Percentiles rank a stretch among this genome's conserved stretches.
phyloP scores from a whole-genome alignment of 1,139 yeast species.

The Kurtzmaniella natalensis region DNA sequence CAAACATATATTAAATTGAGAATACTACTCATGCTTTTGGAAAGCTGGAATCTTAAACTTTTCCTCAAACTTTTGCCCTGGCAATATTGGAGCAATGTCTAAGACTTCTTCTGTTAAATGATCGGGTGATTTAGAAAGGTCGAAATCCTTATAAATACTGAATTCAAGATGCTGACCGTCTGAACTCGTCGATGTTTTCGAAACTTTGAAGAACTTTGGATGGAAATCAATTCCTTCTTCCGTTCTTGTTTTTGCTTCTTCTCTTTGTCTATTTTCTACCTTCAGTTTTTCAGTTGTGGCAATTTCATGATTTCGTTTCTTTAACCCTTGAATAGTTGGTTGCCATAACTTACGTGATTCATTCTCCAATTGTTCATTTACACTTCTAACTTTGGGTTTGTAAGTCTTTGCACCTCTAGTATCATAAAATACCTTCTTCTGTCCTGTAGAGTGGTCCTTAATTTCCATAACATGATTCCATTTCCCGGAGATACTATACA shows the following conservation, averaged over 20 bases:
- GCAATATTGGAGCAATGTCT: slow-evolving; percentile 67
- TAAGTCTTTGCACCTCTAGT: slow-evolving; percentile 47
- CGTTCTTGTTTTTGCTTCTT: slow-evolving; percentile 61
- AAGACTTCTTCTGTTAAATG: slow-evolving; percentile 51
- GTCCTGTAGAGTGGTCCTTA: slow-evolving; percentile 47
- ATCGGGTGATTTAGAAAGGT: slow-evolving; percentile 40
- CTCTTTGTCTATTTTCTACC: slow-evolving; percentile 82
- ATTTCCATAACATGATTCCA: slow-evolving; percentile 89
- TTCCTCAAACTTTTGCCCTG: slow-evolving; percentile 66
- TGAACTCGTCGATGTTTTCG: slow-evolving; percentile 8
- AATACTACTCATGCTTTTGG: slow-evolving; percentile 31
- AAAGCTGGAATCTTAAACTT: slow-evolving; percentile 68
- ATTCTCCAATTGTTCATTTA: slow-evolving; percentile 70
- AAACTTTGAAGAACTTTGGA: slow-evolving; percentile 62
- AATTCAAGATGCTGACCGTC: slow-evolving; percentile 47
- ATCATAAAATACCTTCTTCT: slow-evolving; percentile 58
- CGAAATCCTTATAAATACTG: slow-evolving; percentile 54
- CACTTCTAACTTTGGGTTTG: slow-evolving; percentile 70
- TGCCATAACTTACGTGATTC: slow-evolving; percentile 87
- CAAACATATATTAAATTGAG: not conserved
- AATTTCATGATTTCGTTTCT: slow-evolving; percentile 64
- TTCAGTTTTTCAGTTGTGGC: slow-evolving; percentile 88
- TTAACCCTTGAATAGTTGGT: slow-evolving; percentile 73
- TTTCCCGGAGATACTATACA: slow-evolving; percentile 75
- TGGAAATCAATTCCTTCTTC: slow-evolving; percentile 79